Evolutionary conservation across 1,284 basidiomycete genomes (phyloP).

Genomic region (Phlebopus sp.): DNA sequence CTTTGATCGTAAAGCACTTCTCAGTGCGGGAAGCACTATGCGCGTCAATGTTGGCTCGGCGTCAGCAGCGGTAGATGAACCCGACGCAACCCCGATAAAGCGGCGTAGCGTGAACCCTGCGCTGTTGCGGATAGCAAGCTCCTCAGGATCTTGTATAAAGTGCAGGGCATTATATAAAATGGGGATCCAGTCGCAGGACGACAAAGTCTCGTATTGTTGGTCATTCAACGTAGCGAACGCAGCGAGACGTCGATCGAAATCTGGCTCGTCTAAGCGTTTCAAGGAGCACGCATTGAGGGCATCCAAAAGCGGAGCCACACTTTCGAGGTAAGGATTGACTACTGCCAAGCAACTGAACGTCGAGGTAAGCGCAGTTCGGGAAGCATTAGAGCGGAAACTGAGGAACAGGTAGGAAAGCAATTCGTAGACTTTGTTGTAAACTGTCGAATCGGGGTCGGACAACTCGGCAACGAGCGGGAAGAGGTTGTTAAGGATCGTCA

Average conservation of each 20-base stretch:
- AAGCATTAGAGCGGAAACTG: constrained; percentile 65
- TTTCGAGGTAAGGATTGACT: constrained; percentile 47
- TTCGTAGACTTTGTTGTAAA: constrained; percentile 61
- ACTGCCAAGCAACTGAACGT: constrained; percentile 62
- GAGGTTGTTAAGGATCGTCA: constrained; percentile 74
- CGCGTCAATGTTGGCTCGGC: constrained; percentile 57
- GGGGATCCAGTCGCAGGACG: constrained; percentile 74
- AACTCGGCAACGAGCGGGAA: constrained; percentile 75
- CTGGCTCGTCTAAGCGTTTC: constrained; percentile 86
- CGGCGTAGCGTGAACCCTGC: constrained; percentile 76
- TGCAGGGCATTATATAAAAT: constrained; percentile 83
- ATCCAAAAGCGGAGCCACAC: constrained; percentile 55
- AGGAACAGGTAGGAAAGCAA: constrained; percentile 77
- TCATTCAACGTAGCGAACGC: constrained; percentile 83
- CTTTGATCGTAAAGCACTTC: constrained; percentile 77
- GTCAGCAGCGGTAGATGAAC: constrained; percentile 20
- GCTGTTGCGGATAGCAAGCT: constrained; percentile 85
- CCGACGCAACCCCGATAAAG: constrained; percentile 60
- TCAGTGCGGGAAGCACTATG: constrained; percentile 79
- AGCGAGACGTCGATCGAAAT: constrained; percentile 83
- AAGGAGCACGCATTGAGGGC: constrained; percentile 86
- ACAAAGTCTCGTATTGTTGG: constrained; percentile 46
- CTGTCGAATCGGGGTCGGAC: constrained; percentile 44
- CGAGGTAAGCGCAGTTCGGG: constrained; percentile 64
- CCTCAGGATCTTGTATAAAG: constrained; percentile 88